A percentile compares a stretch with the other conserved stretches of the same genome.
Evolutionary conservation across 2,329 filamentous ascomycete species (phyloP).

Genomic region (Exophiala mesophila): DNA sequence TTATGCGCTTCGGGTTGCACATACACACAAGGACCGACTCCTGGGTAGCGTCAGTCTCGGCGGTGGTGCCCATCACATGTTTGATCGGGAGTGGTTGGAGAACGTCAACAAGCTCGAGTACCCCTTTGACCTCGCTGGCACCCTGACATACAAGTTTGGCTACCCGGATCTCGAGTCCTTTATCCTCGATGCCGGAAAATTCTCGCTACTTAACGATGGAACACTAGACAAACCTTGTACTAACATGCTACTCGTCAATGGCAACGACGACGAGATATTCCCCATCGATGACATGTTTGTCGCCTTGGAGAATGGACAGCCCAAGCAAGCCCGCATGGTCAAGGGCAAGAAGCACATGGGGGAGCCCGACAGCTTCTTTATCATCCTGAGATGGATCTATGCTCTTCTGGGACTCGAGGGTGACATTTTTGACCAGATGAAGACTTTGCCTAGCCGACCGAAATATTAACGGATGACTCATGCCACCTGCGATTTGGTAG

Average conservation of each 20-base stretch:
- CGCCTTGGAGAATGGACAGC: slow-evolving; percentile 48
- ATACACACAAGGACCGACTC: slow-evolving; percentile 51
- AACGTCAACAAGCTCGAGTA: slow-evolving; percentile 54
- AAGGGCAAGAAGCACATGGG: slow-evolving; percentile 62
- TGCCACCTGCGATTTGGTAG: no score
- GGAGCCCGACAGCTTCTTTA: slow-evolving; percentile 49
- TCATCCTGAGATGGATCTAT: slow-evolving; percentile 38
- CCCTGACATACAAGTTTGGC: slow-evolving; percentile 47
- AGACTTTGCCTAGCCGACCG: slow-evolving; percentile 22
- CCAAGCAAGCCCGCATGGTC: slow-evolving; percentile 55
- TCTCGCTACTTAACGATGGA: slow-evolving; percentile 52
- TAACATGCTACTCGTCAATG: slow-evolving; percentile 53
- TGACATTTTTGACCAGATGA: slow-evolving; percentile 27
- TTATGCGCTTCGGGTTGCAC: slow-evolving; percentile 54
- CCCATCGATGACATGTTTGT: slow-evolving; percentile 58
- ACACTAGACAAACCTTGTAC: slow-evolving; percentile 49
- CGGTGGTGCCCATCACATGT: slow-evolving; percentile 57
- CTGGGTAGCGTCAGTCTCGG: slow-evolving; percentile 51
- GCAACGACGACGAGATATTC: slow-evolving; percentile 57
- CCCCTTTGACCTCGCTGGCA: slow-evolving; percentile 53
- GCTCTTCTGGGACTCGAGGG: slow-evolving; percentile 25
- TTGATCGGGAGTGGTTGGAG: slow-evolving; percentile 51
- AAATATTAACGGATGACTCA: slow-evolving; percentile 27
- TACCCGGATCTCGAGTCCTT: slow-evolving; percentile 41
- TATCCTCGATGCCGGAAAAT: slow-evolving; percentile 47